Conservation (phyloP, 345 rosid species). For the Populus davidiana region DNA sequence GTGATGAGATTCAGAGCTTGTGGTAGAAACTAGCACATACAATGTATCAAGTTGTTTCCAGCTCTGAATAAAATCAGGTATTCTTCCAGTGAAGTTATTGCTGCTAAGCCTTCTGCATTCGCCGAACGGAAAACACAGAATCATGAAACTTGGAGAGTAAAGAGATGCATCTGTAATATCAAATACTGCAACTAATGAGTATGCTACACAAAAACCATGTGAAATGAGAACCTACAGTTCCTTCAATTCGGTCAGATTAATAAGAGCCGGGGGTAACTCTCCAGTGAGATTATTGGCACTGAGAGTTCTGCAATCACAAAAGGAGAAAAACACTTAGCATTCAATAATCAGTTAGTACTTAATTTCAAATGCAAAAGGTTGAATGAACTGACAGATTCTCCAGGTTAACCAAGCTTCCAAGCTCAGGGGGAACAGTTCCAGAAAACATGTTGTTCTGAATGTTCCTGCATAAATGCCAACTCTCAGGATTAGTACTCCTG, state of each 20-base stretch:
- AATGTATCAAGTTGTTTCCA: slow-evolving; percentile 6
- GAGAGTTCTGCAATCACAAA: slow-evolving; percentile 9
- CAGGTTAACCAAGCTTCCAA: slow-evolving; percentile 44
- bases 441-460: slow-evolving; percentile 25
- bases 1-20: not conserved
- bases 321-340: not conserved
- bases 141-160: not conserved
- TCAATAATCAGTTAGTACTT: not conserved
- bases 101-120: slow-evolving; percentile 17
- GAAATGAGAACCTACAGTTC: slow-evolving; percentile 7
- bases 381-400: slow-evolving; percentile 37
- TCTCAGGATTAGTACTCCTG: not conserved
- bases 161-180: not conserved
- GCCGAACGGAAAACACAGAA: not conserved
- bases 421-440: slow-evolving; percentile 44
- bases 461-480: not conserved
- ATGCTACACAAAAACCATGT: no score
- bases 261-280: slow-evolving; percentile 5
- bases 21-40: not conserved
- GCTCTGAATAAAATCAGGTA: slow-evolving; percentile 7
- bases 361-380: not conserved
- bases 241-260: slow-evolving; percentile 8
- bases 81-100: slow-evolving; percentile 13
- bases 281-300: slow-evolving; percentile 24
- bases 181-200: not conserved